Evolutionary conservation across 345 rosid genomes (phyloP).

Genomic region (Lenwebbia sp.): DNA sequence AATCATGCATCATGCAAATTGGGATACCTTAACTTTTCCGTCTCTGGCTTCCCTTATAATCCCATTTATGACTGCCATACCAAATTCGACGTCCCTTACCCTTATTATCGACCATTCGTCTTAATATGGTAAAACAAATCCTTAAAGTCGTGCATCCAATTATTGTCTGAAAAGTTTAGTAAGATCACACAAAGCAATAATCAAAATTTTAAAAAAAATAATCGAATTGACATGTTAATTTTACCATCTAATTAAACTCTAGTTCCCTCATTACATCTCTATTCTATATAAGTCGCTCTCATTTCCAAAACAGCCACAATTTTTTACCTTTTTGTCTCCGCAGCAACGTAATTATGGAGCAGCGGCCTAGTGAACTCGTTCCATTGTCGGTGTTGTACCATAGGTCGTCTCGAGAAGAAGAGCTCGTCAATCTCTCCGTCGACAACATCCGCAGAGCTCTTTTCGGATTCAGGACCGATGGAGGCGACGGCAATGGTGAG

Average conservation of each 20-base stretch:
- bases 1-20: neutral
- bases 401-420: neutral
- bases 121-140: neutral
- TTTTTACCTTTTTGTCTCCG: neutral
- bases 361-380: neutral
- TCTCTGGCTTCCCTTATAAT: neutral
- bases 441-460: neutral
- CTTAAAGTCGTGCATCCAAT: neutral
- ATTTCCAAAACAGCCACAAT: neutral
- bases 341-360: neutral
- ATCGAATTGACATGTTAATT: too few species aligned
- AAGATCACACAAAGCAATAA: neutral
- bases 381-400: neutral
- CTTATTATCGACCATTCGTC: neutral
- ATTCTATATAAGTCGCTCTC: neutral
- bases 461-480: neutral
- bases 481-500: neutral
- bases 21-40: neutral
- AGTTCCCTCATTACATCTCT: neutral
- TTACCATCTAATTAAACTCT: neutral
- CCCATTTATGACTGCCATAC: neutral
- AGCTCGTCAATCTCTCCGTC: neutral
- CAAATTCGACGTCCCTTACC: neutral
- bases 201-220: too few species aligned
- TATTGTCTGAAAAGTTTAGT: neutral